phyloP scores from a whole-genome alignment of 495 filamentous ascomycete species.

The Penicillium malachiteum region DNA sequence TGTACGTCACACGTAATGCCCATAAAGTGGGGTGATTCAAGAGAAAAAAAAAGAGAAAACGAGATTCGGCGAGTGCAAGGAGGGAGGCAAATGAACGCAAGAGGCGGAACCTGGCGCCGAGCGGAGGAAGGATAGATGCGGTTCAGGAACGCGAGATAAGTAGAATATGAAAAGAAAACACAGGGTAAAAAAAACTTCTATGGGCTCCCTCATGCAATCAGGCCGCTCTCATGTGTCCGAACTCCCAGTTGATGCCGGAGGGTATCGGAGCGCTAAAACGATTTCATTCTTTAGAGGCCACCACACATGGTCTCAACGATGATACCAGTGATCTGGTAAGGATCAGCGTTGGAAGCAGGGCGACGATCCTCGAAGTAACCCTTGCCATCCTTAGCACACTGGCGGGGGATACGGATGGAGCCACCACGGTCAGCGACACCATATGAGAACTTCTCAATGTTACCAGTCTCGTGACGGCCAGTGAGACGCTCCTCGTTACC shows the following conservation, averaged over 20 bases:
- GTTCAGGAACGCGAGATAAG: slow-evolving; percentile 13
- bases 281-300: slow-evolving; percentile 41
- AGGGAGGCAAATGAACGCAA: slow-evolving; percentile 26
- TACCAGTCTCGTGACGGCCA: slow-evolving; percentile 90
- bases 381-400: slow-evolving; percentile 86
- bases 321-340: slow-evolving; percentile 94
- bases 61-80: slow-evolving; percentile 29
- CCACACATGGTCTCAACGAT: slow-evolving; percentile 73
- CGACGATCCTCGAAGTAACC: slow-evolving; percentile 98
- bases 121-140: slow-evolving; percentile 18
- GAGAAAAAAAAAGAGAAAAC: slow-evolving; percentile 18
- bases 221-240: slow-evolving; percentile 40
- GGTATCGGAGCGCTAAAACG: slow-evolving; percentile 51
- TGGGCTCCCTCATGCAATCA: slow-evolving; percentile 39
- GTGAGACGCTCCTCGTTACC: slow-evolving; percentile 92
- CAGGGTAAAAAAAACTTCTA: slow-evolving; percentile 23
- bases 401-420: slow-evolving; percentile 88
- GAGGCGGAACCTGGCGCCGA: slow-evolving; percentile 27
- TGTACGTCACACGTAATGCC: slow-evolving; percentile 35
- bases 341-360: slow-evolving; percentile 92
- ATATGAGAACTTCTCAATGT: slow-evolving; percentile 91
- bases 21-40: slow-evolving; percentile 17
- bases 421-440: slow-evolving; percentile 96
- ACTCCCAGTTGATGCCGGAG: slow-evolving; percentile 46
- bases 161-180: slow-evolving; percentile 12